These are phyloP conservation scores for Babesia divergens DNA, from an alignment of 169 alveolate genomes.

Conservation along the genomic window DNA sequence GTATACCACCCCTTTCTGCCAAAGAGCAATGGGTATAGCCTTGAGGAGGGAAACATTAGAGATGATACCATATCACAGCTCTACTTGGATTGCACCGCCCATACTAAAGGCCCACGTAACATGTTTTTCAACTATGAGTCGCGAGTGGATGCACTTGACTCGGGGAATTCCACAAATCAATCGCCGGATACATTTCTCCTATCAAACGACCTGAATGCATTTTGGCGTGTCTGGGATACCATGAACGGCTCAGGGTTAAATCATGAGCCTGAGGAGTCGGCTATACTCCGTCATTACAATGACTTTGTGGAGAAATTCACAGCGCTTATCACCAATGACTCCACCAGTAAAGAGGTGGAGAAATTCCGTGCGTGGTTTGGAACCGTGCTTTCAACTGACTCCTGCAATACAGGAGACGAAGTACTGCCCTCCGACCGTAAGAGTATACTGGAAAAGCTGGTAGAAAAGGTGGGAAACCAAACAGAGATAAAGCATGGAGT, in stretches of 20 bases:
- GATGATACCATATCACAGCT: slow-evolving; percentile 1
- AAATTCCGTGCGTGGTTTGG: slow-evolving; percentile 48
- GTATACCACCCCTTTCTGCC: slow-evolving; percentile 52
- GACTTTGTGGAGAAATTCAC: slow-evolving; percentile 20
- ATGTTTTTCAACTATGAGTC: slow-evolving; percentile 47
- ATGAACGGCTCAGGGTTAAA: slow-evolving; percentile 10
- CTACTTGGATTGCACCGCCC: not conserved
- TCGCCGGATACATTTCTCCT: not conserved
- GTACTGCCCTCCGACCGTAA: too few relatives aligned
- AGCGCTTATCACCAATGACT: slow-evolving; percentile 11
- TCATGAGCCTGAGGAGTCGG: slow-evolving; percentile 9
- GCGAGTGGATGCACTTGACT: slow-evolving; percentile 4
- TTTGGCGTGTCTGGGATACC: slow-evolving; percentile 53
- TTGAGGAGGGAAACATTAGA: slow-evolving; percentile 4
- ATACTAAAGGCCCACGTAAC: not conserved
- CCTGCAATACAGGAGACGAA: slow-evolving; percentile 2
- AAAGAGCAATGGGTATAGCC: slow-evolving; percentile 17
- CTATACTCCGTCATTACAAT: slow-evolving; percentile 15
- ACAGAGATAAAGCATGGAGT: not conserved
- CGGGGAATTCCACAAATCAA: too few relatives aligned
- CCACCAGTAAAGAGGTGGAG: slow-evolving; percentile 19
- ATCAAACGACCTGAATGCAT: slow-evolving; percentile 43
- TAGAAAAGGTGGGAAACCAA: too few relatives aligned
- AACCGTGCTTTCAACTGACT: not conserved
- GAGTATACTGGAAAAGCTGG: too few relatives aligned